Conservation (phyloP, 2,329 filamentous ascomycete genomes). For the Cytospora mali region DNA sequence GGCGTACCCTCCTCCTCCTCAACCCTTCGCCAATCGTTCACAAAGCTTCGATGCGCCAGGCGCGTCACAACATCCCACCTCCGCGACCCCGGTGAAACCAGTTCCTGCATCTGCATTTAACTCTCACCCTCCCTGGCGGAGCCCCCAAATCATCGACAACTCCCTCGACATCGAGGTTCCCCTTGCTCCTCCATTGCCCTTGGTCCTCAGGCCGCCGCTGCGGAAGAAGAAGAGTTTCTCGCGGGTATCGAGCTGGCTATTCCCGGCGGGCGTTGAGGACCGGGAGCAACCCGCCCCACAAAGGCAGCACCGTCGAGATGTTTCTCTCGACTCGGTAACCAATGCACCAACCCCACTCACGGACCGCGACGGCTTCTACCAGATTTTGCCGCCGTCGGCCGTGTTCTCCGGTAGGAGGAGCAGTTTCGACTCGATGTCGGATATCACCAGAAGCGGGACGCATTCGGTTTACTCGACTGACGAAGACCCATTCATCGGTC, state of each 20-base stretch:
- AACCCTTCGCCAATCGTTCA: slow-evolving; percentile 18
- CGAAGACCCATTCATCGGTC: slow-evolving; percentile 34
- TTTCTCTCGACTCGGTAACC: slow-evolving; percentile 55
- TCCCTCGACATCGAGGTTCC: slow-evolving; percentile 40
- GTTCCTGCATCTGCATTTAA: slow-evolving; percentile 35
- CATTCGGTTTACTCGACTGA: slow-evolving; percentile 55
- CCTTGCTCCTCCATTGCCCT: slow-evolving; percentile 58
- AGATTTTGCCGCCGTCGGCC: slow-evolving; percentile 49
- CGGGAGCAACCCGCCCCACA: slow-evolving; percentile 23
- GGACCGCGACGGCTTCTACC: slow-evolving; percentile 59
- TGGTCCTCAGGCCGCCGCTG: slow-evolving; percentile 61
- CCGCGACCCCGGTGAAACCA: slow-evolving; percentile 32
- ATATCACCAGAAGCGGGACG: slow-evolving; percentile 34
- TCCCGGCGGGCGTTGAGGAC: slow-evolving; percentile 41
- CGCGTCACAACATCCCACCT: slow-evolving; percentile 10
- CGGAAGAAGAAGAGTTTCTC: slow-evolving; percentile 70
- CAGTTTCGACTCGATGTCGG: slow-evolving; percentile 50
- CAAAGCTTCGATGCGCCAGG: slow-evolving; percentile 16
- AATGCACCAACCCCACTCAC: slow-evolving; percentile 57
- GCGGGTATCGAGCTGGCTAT: slow-evolving; percentile 62
- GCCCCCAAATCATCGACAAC: slow-evolving; percentile 26
- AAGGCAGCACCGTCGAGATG: slow-evolving; percentile 40
- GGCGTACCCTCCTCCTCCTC: slow-evolving; percentile 24
- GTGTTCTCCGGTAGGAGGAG: slow-evolving; percentile 35
- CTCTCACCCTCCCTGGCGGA: slow-evolving; percentile 29